Evolutionary conservation across 345 rosid genomes (phyloP).

Genomic region (Brassica cretica): DNA sequence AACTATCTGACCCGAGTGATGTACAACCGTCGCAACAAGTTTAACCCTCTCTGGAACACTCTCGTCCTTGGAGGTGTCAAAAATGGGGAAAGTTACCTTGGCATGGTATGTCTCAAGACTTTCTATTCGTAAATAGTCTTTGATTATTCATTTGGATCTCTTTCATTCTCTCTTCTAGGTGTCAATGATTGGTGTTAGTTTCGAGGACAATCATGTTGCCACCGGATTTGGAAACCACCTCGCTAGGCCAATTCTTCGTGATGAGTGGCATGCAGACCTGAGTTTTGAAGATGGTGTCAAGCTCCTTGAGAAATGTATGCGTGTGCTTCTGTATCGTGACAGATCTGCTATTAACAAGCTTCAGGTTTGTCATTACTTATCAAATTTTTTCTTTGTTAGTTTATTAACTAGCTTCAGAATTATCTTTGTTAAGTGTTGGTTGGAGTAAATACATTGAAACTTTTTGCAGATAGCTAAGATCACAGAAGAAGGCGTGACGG

Average conservation of each 20-base stretch:
- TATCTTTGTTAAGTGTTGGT: background rate
- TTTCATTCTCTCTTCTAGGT: conserved; percentile 51
- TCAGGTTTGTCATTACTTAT: conserved; percentile 57
- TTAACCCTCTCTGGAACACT: conserved; percentile 94
- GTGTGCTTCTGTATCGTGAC: conserved; percentile 94
- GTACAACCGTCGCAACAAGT: conserved; percentile 97
- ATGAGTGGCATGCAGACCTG: conserved; percentile 85
- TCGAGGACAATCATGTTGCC: conserved; percentile 90
- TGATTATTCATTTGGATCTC: conserved; percentile 7
- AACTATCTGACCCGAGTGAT: conserved; percentile 87
- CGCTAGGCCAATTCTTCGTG: conserved; percentile 93
- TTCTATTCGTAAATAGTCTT: background rate
- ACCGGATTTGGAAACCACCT: conserved; percentile 98
- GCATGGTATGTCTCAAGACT: conserved; percentile 56
- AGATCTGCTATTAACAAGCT: conserved; percentile 94
- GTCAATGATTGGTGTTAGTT: conserved; percentile 88
- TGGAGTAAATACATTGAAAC: background rate
- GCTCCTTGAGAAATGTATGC: conserved; percentile 96
- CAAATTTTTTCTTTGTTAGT: background rate
- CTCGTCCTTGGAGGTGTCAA: conserved; percentile 96
- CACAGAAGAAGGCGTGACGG: conserved; percentile 81
- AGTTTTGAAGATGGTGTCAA: conserved; percentile 92
- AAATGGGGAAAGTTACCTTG: conserved; percentile 92
- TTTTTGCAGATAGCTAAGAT: conserved; percentile 82
- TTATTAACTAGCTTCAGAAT: background rate